Evolutionary conservation across 2,329 filamentous ascomycete species (phyloP), one percentile per base, ranked within the genome.

Genomic region (Fusarium torreyae): DNA sequence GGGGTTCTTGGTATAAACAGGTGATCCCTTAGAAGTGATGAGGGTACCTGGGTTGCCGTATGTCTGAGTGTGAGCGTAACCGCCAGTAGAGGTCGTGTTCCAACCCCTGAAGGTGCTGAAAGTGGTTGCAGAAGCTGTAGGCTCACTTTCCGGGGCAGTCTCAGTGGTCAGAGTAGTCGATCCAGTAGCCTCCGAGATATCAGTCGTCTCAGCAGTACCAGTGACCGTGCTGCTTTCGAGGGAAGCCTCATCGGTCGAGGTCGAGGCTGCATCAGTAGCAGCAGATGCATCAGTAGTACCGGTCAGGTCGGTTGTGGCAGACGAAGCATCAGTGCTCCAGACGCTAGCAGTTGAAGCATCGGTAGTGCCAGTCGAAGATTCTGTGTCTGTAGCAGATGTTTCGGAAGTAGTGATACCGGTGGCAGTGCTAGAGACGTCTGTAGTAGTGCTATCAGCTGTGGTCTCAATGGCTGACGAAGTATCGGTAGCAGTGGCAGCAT

Each of bases 401-500:
- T 52, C 49, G 17, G 51, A 38, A 43, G 49, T 14, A 5, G 52
- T 38, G 38, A 20, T 46, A 5, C 28, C 43, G 10, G 57, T 51
- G 22, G 62, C 53, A 22, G 71, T 65, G 6, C 50, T 54, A 15
- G 44, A 58, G 44, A 50, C 49, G 28, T 63, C 68, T 38, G 71
- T 71, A 20, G 65, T 62, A 33, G 71, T 71, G 20, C 56, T 50
- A 44, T 57, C 70, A 42, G 69, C 69, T 31, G 67, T 68, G 22
- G 68, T 67, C 33, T 70, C 54, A 14, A 38, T 28, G 14, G 39
- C 39, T 15, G 45, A 59, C 31, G 59, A 28, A 10, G 20, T 31
- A 36, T 60, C 45, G 13, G 46, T 26, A 15, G 50, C n/a, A 6
- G 10, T 8, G 14, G 24, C 28, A 39, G 17, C n/a, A 8, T 39